Evolutionary conservation across 2,329 filamentous ascomycete genomes (phyloP), one percentile per base, ranked within the genome.

Genomic region (Cladobotryum mycophilum): DNA sequence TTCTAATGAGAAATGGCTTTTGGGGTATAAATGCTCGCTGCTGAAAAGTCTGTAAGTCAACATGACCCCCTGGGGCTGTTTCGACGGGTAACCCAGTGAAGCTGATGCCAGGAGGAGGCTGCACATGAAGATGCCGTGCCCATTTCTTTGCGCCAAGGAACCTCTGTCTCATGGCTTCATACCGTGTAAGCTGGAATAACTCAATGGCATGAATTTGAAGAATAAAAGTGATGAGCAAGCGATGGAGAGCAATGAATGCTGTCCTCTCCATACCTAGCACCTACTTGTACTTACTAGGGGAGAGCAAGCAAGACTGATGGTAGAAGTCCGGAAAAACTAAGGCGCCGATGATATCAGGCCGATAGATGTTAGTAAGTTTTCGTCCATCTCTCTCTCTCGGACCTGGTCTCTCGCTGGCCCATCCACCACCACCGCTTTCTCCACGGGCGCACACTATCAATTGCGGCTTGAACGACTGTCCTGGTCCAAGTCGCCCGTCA

Each of bases 21-120:
- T 78, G 73, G 1, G 76, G 70, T 1, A 61, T 55, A 59, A 85
- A 82, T 35, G 75, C 81, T 35, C 67, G 56, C n/a, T 71, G 56
- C 22, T 72, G 75, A 60, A 88, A 87, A 13, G 60, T 54, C 1
- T 70, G 61, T 42, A 80, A 53, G 47, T 61, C 56, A 58, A 18
- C 25, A 14, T 47, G 34, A 33, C 12, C 13, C 14, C 22, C 18
- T 14, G 13, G 37, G 7, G 54, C 51, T 33, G 46, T 17, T 18
- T 43, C 42, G 40, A 56, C 45, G 4, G 53, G 38, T 2, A 36
- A 35, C 25, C 25, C 25, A 3, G 41, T 35, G 14, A 17, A 38
- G 17, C 40, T 45, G 2, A 15, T n/a, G 18, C 18, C 45, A 15
- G 8, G 45, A 5, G 8, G 45, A 5, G 41, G 20, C n/a, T 7